phyloP scores from a whole-genome alignment of 2,329 filamentous ascomycete species.

The Clonostachys solani region DNA sequence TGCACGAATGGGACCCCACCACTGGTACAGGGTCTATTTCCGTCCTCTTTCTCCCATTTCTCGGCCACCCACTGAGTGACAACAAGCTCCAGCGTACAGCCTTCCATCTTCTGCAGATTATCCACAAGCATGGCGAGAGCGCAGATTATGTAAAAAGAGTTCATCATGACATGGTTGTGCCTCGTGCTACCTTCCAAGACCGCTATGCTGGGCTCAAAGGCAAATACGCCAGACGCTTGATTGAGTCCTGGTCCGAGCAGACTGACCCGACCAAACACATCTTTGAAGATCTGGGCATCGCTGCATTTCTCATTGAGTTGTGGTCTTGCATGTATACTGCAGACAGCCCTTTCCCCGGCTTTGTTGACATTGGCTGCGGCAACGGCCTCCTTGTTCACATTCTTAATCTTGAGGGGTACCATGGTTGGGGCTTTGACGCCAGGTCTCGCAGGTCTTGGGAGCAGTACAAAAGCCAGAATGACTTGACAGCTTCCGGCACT shows the following conservation, averaged over 20 bases:
- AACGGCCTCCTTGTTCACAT: conserved; percentile 89
- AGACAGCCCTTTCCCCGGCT: conserved; percentile 66
- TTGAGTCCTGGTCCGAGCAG: conserved; percentile 75
- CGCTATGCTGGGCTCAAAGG: conserved; percentile 78
- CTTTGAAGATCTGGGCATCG: conserved; percentile 89
- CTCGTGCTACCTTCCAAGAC: conserved; percentile 74
- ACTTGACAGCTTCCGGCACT: conserved; percentile 12
- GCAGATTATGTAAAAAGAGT: conserved; percentile 76
- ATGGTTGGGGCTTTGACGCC: conserved; percentile 89
- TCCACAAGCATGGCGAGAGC: conserved; percentile 72
- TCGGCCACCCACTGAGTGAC: conserved; percentile 15
- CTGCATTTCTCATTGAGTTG: conserved; percentile 87
- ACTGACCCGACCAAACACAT: conserved; percentile 91
- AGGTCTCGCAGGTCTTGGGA: conserved; percentile 81
- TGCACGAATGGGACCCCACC: conserved; percentile 59
- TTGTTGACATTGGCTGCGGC: conserved; percentile 93
- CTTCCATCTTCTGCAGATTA: conserved; percentile 60
- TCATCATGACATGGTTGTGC: conserved; percentile 76
- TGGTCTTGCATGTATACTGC: conserved; percentile 78
- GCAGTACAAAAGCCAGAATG: conserved; percentile 47
- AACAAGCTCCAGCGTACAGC: conserved; percentile 62
- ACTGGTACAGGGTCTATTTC: conserved; percentile 45
- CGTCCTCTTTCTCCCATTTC: conserved; percentile 55
- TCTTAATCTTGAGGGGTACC: conserved; percentile 74
- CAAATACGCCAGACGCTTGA: conserved; percentile 68